These are phyloP conservation scores for Wallemia hederae DNA, from an alignment of 1,284 basidiomycete genomes.

Conservation along the genomic window DNA sequence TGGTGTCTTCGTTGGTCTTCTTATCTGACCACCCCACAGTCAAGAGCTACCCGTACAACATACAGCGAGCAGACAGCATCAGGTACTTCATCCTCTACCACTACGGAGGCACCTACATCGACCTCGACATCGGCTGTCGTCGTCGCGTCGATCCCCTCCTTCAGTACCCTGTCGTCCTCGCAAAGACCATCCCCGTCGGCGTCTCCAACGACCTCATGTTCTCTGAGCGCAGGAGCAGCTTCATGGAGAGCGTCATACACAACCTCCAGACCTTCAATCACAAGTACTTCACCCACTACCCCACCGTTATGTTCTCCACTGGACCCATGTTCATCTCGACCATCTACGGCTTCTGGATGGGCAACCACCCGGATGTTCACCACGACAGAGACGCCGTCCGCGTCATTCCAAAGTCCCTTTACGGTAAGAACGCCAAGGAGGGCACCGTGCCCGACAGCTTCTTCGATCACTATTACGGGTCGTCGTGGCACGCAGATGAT, in stretches of 20 bases:
- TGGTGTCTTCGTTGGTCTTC: not conserved
- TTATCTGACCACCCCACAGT: slow-evolving; percentile 24
- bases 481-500: slow-evolving; percentile 85
- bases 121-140: slow-evolving; percentile 83
- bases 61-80: slow-evolving; percentile 89
- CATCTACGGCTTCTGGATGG: slow-evolving; percentile 40
- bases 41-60: slow-evolving; percentile 70
- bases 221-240: slow-evolving; percentile 51
- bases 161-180: slow-evolving; percentile 62
- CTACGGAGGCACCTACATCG: slow-evolving; percentile 85
- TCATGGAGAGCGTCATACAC: slow-evolving; percentile 77
- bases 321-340: slow-evolving; percentile 22
- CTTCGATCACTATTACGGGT: slow-evolving; percentile 86
- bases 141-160: slow-evolving; percentile 70
- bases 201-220: slow-evolving; percentile 96
- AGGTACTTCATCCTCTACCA: slow-evolving; percentile 92
- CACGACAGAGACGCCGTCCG: slow-evolving; percentile 30
- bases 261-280: slow-evolving; percentile 40
- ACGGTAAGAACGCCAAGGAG: slow-evolving; percentile 77
- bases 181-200: slow-evolving; percentile 83
- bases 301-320: slow-evolving; percentile 98
- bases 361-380: slow-evolving; percentile 33
- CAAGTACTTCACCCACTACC: slow-evolving; percentile 77
- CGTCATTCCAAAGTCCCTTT: slow-evolving; percentile 70
- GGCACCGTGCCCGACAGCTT: slow-evolving; percentile 66